Percentiles rank a stretch among this genome's conserved stretches.
phyloP scores from a whole-genome alignment of 352 stramenopile genomes.

The Phytopythium boreale region DNA sequence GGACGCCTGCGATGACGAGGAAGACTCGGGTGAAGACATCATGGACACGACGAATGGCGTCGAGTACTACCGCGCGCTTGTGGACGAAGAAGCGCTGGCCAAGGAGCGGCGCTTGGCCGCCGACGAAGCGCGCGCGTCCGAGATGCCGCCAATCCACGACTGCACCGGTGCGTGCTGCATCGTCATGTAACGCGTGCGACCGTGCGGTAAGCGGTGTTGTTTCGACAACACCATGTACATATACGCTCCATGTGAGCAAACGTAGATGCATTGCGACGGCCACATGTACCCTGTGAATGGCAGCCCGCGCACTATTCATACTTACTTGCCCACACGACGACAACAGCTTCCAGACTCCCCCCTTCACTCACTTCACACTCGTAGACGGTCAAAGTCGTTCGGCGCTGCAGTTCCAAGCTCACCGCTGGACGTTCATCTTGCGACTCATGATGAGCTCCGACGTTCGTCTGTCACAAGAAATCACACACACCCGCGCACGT shows the following conservation, averaged over 20 bases:
- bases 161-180: slow-evolving; percentile 54
- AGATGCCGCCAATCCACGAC: slow-evolving; percentile 25
- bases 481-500: slow-evolving; percentile 4
- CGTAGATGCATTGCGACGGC: neutral
- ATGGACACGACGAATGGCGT: slow-evolving; percentile 25
- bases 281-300: neutral
- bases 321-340: neutral
- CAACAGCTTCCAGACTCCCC: neutral
- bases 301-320: neutral
- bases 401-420: slow-evolving; percentile 5
- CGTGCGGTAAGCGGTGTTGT: neutral
- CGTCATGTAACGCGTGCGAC: slow-evolving; percentile 26
- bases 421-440: slow-evolving; percentile 54
- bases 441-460: slow-evolving; percentile 85
- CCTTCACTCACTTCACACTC: neutral
- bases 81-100: slow-evolving; percentile 37
- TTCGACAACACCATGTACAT: neutral
- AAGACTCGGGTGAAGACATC: slow-evolving; percentile 19
- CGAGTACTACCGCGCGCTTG: slow-evolving; percentile 45
- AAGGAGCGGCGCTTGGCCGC: slow-evolving; percentile 22
- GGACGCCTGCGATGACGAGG: slow-evolving; percentile 28
- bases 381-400: neutral
- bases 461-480: slow-evolving; percentile 46
- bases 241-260: neutral
- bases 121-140: slow-evolving; percentile 19